phyloP scores from a whole-genome alignment of 768 basidiomycete genomes.

The Tylopilus intermedius region DNA sequence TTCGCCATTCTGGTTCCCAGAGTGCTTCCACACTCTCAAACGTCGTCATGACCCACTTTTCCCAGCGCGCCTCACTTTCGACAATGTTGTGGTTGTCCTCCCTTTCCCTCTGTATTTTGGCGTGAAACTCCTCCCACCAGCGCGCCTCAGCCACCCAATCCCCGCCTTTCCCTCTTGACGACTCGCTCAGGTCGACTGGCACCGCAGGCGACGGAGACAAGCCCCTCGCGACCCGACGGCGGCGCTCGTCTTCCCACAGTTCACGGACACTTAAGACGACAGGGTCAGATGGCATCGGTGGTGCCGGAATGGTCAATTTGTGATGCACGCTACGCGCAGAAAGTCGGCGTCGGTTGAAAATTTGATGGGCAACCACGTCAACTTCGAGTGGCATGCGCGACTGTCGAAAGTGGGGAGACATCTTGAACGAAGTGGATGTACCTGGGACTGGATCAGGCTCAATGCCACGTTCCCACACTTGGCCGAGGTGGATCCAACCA shows the following conservation, averaged over 20 bases:
- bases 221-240: slow-evolving; percentile 60
- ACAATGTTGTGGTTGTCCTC: slow-evolving; percentile 22
- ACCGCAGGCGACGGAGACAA: slow-evolving; percentile 69
- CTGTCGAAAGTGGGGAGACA: slow-evolving; percentile 60
- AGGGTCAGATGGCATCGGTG: slow-evolving; percentile 54
- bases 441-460: slow-evolving; percentile 21
- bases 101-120: slow-evolving; percentile 51
- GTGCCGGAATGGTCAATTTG: slow-evolving; percentile 54
- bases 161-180: slow-evolving; percentile 49
- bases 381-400: slow-evolving; percentile 75
- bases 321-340: slow-evolving; percentile 62
- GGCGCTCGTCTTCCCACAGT: slow-evolving; percentile 95
- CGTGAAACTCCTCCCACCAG: slow-evolving; percentile 70
- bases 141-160: slow-evolving; percentile 70
- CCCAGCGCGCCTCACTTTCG: slow-evolving; percentile 45
- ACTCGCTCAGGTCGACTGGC: slow-evolving; percentile 64
- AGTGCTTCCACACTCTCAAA: slow-evolving; percentile 88
- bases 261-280: slow-evolving; percentile 86
- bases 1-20: slow-evolving; percentile 63
- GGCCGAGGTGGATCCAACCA: slow-evolving; percentile 75
- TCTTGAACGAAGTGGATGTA: slow-evolving; percentile 31
- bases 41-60: slow-evolving; percentile 74
- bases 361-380: slow-evolving; percentile 75
- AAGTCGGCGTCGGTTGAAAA: slow-evolving; percentile 75
- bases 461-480: slow-evolving; percentile 55